A percentile compares a stretch with the other conserved stretches of the same genome.
Conservation (phyloP, 2,329 filamentous ascomycete species). For the Alternaria ventricosa region DNA sequence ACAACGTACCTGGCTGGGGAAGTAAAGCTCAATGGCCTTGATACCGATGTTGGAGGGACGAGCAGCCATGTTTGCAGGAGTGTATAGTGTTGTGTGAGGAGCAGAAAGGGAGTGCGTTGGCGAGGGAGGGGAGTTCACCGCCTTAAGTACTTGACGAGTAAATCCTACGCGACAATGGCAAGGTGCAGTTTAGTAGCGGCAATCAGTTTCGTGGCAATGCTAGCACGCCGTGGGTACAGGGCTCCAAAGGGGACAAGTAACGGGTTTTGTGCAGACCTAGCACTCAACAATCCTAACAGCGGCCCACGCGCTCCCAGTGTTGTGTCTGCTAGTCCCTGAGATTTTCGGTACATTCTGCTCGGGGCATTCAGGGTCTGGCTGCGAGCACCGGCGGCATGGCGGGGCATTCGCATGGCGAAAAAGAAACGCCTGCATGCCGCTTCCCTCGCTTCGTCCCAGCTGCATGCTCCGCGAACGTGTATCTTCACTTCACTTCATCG, state of each 20-base stretch:
- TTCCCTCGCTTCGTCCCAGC: background rate
- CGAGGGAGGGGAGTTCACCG: constrained; percentile 35
- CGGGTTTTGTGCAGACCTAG: constrained; percentile 32
- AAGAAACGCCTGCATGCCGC: constrained; percentile 2
- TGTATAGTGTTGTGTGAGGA: constrained; percentile 18
- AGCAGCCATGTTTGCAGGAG: constrained; percentile 49
- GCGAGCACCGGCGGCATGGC: background rate
- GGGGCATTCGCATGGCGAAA: background rate
- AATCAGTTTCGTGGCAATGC: constrained; percentile 39
- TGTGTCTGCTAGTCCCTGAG: background rate
- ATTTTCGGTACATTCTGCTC: constrained; percentile 12
- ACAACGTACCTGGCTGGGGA: constrained; percentile 57
- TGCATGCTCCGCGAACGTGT: background rate
- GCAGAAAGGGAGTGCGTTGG: constrained; percentile 23
- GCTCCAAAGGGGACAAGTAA: constrained; percentile 28
- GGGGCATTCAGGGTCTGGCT: constrained; percentile 9
- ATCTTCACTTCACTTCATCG: background rate
- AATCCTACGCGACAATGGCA: constrained; percentile 38
- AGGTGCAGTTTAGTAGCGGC: constrained; percentile 47
- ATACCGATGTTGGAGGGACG: constrained; percentile 60
- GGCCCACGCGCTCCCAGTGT: constrained; percentile 23
- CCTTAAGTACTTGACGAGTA: constrained; percentile 39
- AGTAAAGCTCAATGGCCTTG: constrained; percentile 63
- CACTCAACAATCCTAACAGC: constrained; percentile 37
- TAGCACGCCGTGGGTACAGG: constrained; percentile 23